phyloP scores from a whole-genome alignment of 2,329 filamentous ascomycete species.

The Fusarium fujikuroi region DNA sequence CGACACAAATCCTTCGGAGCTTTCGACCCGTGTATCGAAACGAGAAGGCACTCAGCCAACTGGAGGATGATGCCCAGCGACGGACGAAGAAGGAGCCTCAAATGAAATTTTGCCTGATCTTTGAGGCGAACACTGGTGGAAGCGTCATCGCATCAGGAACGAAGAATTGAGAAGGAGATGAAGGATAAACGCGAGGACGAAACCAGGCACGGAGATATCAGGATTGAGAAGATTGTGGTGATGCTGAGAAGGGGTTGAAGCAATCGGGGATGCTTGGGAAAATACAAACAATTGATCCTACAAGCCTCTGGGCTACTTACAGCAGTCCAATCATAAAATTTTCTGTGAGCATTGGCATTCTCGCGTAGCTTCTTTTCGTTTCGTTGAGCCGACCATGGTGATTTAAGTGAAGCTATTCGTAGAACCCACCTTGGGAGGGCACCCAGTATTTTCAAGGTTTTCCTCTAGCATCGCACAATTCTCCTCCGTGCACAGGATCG shows the following conservation, averaged over 20 bases:
- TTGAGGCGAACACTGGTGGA: not conserved
- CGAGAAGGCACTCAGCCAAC: not conserved
- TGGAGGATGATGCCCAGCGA: not conserved
- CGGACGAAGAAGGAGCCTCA: not conserved
- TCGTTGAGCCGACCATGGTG: not conserved
- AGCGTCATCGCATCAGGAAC: not conserved
- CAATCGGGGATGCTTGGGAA: not conserved
- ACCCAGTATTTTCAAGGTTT: not conserved
- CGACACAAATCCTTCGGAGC: not conserved
- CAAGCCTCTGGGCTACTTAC: not conserved
- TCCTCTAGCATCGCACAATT: not conserved
- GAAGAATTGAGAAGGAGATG: not conserved
- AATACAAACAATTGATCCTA: not conserved
- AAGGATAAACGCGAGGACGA: no score
- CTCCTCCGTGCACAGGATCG: no score
- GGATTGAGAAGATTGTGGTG: not conserved
- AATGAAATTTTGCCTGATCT: not conserved
- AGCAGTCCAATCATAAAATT: rapidly evolving
- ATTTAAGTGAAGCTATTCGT: not conserved
- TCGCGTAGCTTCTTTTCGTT: not conserved
- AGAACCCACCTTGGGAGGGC: not conserved
- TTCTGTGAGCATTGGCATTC: not conserved
- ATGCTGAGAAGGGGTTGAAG: not conserved
- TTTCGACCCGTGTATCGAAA: not conserved
- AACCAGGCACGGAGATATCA: not conserved